Evolutionary conservation across 2,329 filamentous ascomycete genomes (phyloP).

Genomic region (Thermomyces lanuginosus): DNA sequence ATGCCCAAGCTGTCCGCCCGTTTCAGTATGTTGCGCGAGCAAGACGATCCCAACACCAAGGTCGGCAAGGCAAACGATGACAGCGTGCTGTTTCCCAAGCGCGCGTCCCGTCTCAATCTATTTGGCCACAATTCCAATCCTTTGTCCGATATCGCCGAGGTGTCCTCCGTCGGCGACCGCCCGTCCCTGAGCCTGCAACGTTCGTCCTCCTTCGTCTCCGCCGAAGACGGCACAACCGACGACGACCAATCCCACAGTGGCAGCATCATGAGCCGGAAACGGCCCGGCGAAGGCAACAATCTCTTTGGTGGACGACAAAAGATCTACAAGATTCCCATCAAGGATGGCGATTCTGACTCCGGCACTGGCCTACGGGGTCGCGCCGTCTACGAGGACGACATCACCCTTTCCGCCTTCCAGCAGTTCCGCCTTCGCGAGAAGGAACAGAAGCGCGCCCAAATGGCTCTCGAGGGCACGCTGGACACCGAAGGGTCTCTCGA

Average conservation of each 20-base stretch:
- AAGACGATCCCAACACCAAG: slow-evolving; percentile 77
- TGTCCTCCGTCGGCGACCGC: slow-evolving; percentile 57
- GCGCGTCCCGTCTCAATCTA: slow-evolving; percentile 61
- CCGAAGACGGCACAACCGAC: slow-evolving; percentile 41
- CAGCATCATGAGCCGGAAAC: slow-evolving; percentile 69
- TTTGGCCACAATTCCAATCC: slow-evolving; percentile 46
- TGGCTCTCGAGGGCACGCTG: slow-evolving; percentile 19
- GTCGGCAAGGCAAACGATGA: slow-evolving; percentile 91
- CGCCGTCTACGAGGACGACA: slow-evolving; percentile 72
- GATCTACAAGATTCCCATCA: slow-evolving; percentile 67
- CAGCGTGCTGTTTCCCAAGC: slow-evolving; percentile 70
- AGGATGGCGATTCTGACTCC: no score
- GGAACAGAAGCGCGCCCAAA: slow-evolving; percentile 31
- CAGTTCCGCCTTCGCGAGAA: slow-evolving; percentile 44
- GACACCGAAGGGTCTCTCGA: no score
- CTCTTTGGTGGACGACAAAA: slow-evolving; percentile 93
- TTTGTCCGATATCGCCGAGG: slow-evolving; percentile 77
- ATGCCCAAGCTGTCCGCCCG: slow-evolving; percentile 90
- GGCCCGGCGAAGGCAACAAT: slow-evolving; percentile 77
- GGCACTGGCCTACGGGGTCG: slow-evolving; percentile 41
- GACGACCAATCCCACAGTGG: slow-evolving; percentile 47
- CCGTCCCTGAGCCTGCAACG: slow-evolving; percentile 45
- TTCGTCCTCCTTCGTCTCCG: slow-evolving; percentile 47
- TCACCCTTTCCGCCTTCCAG: slow-evolving; percentile 69
- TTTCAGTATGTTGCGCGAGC: slow-evolving; percentile 92